phyloP scores from a whole-genome alignment of 2,329 filamentous ascomycete species.

The Hortaea sp. region DNA sequence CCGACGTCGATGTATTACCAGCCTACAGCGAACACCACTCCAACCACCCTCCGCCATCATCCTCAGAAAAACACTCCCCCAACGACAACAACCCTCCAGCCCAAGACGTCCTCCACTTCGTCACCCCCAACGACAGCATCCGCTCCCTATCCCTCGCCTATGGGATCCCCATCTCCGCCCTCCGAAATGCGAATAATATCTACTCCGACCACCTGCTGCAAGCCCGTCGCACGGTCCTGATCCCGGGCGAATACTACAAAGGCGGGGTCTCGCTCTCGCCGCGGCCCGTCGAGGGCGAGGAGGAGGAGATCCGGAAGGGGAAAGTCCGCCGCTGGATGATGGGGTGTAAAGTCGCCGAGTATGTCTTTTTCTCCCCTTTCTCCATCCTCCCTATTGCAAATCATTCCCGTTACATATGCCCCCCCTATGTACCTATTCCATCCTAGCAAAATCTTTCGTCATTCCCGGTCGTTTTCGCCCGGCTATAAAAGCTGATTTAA shows the following conservation, averaged over 20 bases:
- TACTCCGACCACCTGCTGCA: constrained; percentile 61
- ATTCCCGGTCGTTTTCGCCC: neutral
- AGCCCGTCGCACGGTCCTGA: constrained; percentile 58
- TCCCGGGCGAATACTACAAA: constrained; percentile 61
- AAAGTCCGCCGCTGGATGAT: constrained; percentile 72
- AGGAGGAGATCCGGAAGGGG: constrained; percentile 60
- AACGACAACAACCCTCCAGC: constrained; percentile 25
- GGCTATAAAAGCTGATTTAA: constrained; percentile 10
- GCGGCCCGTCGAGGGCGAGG: constrained; percentile 61
- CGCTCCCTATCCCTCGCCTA: constrained; percentile 62
- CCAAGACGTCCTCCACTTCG: constrained; percentile 65
- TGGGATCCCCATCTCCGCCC: constrained; percentile 50
- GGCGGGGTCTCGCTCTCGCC: constrained; percentile 59
- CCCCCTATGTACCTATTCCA: neutral
- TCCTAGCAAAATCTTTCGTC: no score
- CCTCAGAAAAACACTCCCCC: constrained; percentile 22
- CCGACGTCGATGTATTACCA: constrained; percentile 31
- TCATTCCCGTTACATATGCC: neutral
- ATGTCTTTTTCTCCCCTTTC: constrained; percentile 31
- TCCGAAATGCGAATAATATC: constrained; percentile 60
- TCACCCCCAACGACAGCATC: constrained; percentile 61
- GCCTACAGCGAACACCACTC: constrained; percentile 31
- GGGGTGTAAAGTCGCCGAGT: constrained; percentile 65
- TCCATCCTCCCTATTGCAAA: neutral
- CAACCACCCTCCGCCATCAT: constrained; percentile 9